Conservation (phyloP, 805 yeast genomes). For the Grigorovia transvaalensis region DNA sequence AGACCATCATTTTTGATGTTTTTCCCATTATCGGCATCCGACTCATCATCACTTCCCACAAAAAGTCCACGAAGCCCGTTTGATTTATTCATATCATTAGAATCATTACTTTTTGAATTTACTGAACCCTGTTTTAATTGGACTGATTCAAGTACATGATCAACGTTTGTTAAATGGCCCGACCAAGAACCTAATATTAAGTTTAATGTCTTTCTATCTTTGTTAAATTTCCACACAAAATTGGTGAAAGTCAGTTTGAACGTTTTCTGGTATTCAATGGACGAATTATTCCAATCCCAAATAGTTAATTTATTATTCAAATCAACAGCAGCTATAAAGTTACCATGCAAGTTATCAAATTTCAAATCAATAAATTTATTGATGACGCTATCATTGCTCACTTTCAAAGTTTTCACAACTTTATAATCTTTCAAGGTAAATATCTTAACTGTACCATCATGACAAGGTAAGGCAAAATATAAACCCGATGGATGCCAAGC, state of each 20-base stretch:
- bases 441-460: constrained; percentile 36
- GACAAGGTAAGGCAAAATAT: constrained; percentile 56
- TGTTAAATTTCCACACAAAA: constrained; percentile 28
- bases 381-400: constrained; percentile 5
- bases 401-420: constrained; percentile 16
- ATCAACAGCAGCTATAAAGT: constrained; percentile 48
- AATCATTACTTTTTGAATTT: not conserved
- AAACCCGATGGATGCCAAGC: constrained; percentile 69
- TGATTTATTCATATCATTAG: constrained; percentile 3
- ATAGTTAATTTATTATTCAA: constrained; percentile 41
- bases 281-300: constrained; percentile 39
- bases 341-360: constrained; percentile 50
- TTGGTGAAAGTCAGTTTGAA: constrained; percentile 23
- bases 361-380: constrained; percentile 39
- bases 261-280: constrained; percentile 26
- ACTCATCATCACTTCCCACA: constrained; percentile 28
- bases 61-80: constrained; percentile 14
- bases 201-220: constrained; percentile 14
- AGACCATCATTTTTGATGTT: not conserved
- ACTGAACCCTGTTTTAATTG: not conserved
- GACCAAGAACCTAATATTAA: constrained; percentile 30
- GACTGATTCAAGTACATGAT: constrained; percentile 16
- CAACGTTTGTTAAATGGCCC: constrained; percentile 32
- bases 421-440: constrained; percentile 27
- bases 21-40: constrained; percentile 13